phyloP scores from a whole-genome alignment of 108 stramenopile species.

The Cyclotella choctawhatcheeana region DNA sequence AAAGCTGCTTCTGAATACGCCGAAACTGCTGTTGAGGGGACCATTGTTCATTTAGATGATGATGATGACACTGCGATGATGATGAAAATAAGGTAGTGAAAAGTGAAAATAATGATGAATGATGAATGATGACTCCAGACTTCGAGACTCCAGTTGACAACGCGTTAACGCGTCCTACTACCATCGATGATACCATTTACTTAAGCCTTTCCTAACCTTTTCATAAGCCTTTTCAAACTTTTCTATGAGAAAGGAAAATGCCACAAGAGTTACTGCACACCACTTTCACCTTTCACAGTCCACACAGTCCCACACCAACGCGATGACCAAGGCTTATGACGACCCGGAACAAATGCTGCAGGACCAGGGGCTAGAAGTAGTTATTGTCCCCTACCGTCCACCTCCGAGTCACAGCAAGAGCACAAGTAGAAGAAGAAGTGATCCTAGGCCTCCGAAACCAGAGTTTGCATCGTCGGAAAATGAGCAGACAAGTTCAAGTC shows the following conservation, averaged over 20 bases:
- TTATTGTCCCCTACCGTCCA: conserved; percentile 40
- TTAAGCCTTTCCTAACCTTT: too few relatives aligned
- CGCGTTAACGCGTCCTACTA: too few relatives aligned
- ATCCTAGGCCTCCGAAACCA: not conserved
- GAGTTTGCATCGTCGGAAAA: not conserved
- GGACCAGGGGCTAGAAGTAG: conserved; percentile 47
- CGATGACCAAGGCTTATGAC: conserved; percentile 22
- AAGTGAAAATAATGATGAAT: too few relatives aligned
- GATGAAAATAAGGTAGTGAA: too few relatives aligned
- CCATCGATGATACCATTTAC: too few relatives aligned
- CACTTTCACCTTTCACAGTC: not conserved
- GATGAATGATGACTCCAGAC: too few relatives aligned
- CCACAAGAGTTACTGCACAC: too few relatives aligned
- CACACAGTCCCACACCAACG: not conserved
- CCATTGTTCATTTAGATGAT: too few relatives aligned
- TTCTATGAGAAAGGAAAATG: too few relatives aligned
- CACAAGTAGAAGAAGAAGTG: not conserved
- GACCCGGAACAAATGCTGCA: conserved; percentile 40
- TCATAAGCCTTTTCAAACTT: too few relatives aligned
- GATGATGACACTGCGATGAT: too few relatives aligned
- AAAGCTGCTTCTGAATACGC: conserved; percentile 12
- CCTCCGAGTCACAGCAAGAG: not conserved
- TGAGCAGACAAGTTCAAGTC: not conserved
- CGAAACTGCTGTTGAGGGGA: not conserved
- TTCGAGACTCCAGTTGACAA: too few relatives aligned